Evolutionary conservation across 345 rosid species (phyloP).

Genomic region (Eucalyptus regnans): DNA sequence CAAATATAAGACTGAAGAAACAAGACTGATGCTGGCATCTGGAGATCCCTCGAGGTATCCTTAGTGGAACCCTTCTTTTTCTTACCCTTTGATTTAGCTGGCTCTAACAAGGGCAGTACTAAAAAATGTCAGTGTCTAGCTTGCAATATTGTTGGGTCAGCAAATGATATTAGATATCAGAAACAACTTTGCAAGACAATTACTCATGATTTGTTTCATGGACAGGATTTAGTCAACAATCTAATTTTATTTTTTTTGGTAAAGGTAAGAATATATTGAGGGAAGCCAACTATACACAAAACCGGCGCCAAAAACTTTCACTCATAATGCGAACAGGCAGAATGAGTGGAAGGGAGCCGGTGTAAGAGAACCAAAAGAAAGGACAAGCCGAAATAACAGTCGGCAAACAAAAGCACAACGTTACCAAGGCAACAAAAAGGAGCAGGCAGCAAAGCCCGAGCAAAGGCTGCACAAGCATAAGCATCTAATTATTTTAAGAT

Average conservation of each 20-base stretch:
- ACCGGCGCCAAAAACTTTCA: no score
- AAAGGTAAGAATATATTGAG: no score
- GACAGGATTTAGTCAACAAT: background rate
- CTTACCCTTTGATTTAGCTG: constrained; percentile 81
- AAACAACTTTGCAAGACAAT: background rate
- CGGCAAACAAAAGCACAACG: no score
- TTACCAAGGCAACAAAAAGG: no score
- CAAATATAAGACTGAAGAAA: constrained; percentile 77
- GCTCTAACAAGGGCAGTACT: background rate
- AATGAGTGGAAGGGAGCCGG: no score
- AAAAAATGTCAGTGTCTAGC: background rate
- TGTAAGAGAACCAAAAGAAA: no score
- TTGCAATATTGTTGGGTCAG: background rate
- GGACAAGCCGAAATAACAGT: no score
- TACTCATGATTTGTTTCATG: background rate
- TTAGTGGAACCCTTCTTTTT: constrained; percentile 60
- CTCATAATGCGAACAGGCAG: no score
- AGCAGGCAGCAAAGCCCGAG: no score
- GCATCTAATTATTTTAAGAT: background rate
- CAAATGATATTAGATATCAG: background rate
- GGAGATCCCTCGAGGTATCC: constrained; percentile 47
- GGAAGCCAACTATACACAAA: no score
- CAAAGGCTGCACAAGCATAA: no score
- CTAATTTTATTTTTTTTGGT: background rate
- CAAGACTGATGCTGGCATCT: constrained; percentile 54